phyloP scores from a whole-genome alignment of 1,284 basidiomycete genomes.

The Pseudozyma hubeiensis region DNA sequence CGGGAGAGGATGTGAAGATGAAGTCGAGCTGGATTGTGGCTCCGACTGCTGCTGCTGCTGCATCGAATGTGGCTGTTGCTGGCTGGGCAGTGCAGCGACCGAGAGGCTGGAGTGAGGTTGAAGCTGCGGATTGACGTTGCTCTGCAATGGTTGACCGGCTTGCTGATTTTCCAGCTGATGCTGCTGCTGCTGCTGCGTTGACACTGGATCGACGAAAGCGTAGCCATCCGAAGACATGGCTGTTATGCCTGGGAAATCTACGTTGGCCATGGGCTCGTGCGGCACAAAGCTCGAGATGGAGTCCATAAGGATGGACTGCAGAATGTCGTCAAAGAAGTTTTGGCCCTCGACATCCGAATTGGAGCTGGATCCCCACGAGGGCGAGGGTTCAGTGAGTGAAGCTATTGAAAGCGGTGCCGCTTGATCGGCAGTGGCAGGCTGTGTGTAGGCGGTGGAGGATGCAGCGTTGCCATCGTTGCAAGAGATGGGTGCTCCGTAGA shows the following conservation, averaged over 20 bases:
- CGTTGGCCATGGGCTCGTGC: slow-evolving; percentile 29
- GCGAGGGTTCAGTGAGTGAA: slow-evolving; percentile 37
- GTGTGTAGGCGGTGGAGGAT: slow-evolving; percentile 8
- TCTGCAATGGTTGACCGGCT: slow-evolving; percentile 8
- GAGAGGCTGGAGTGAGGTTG: background rate
- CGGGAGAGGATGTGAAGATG: slow-evolving; percentile 20
- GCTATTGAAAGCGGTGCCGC: slow-evolving; percentile 32
- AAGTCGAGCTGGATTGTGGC: background rate
- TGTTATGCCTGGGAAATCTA: slow-evolving; percentile 9
- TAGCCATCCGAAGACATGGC: slow-evolving; percentile 20
- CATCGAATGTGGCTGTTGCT: slow-evolving; percentile 13
- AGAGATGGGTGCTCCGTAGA: slow-evolving; percentile 30
- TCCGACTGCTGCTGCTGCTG: slow-evolving; percentile 12
- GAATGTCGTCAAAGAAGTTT: slow-evolving; percentile 52
- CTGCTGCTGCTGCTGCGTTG: slow-evolving; percentile 12
- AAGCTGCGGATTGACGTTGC: slow-evolving; percentile 1
- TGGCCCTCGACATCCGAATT: slow-evolving; percentile 35
- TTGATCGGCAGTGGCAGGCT: slow-evolving; percentile 2
- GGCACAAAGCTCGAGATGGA: slow-evolving; percentile 48
- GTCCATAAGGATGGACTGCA: slow-evolving; percentile 51
- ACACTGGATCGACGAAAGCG: slow-evolving; percentile 14
- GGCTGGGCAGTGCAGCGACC: background rate
- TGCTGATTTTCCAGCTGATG: background rate
- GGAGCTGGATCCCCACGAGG: slow-evolving; percentile 42
- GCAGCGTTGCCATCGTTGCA: slow-evolving; percentile 19